Conservation (phyloP, 495 filamentous ascomycete genomes). For the Melanomma pulvis-pyrius region DNA sequence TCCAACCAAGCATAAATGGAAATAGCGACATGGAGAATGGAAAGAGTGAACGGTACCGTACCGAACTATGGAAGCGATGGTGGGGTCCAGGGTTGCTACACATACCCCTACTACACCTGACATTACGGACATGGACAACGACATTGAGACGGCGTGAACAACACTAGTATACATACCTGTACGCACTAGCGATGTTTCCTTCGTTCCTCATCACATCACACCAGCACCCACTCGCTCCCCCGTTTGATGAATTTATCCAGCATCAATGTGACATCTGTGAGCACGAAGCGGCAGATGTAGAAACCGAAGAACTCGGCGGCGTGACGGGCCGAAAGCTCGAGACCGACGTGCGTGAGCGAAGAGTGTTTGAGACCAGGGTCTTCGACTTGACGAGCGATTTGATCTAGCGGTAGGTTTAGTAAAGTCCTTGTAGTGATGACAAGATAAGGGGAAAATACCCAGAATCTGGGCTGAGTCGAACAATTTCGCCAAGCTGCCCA, state of each 20-base stretch:
- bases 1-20: not conserved
- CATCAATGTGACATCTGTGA: conserved; percentile 81
- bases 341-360: conserved; percentile 83
- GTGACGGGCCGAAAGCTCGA: conserved; percentile 89
- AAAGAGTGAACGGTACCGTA: not conserved
- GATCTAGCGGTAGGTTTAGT: conserved; percentile 61
- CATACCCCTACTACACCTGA: not conserved
- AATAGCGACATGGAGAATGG: not conserved
- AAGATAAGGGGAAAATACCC: conserved; percentile 57
- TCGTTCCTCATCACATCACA: conserved; percentile 36
- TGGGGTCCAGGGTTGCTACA: not conserved
- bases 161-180: conserved; percentile 1
- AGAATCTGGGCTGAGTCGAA: conserved; percentile 94
- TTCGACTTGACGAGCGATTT: conserved; percentile 94
- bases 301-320: conserved; percentile 98
- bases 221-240: conserved; percentile 91
- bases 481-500: conserved; percentile 84
- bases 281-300: conserved; percentile 90
- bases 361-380: conserved; percentile 85
- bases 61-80: not conserved
- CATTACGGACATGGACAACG: not conserved
- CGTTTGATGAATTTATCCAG: conserved; percentile 97
- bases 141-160: not conserved
- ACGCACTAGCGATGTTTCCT: not conserved
- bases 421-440: conserved; percentile 7